phyloP scores from a whole-genome alignment of 176 grass and related monocot genomes.

The Lolium perenne region DNA sequence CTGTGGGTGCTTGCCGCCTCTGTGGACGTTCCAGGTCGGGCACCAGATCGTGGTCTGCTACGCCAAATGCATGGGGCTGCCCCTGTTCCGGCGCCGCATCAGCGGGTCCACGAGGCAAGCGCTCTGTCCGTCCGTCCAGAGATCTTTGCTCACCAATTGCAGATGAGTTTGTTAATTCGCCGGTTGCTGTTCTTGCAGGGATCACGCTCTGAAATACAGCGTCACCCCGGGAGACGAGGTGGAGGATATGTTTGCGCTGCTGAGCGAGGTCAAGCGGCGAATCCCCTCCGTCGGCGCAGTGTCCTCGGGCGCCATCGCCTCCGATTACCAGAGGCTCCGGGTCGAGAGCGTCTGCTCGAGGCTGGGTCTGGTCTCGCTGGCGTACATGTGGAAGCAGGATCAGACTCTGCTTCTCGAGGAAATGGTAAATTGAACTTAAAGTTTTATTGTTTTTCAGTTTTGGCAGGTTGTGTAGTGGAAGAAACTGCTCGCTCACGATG shows the following conservation, averaged over 20 bases:
- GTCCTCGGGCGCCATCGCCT: conserved; percentile 88
- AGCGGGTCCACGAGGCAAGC: conserved; percentile 72
- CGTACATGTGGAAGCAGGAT: conserved; percentile 95
- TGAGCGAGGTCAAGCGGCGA: conserved; percentile 73
- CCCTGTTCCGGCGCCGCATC: conserved; percentile 84
- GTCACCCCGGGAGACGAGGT: conserved; percentile 80
- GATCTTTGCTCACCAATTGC: not conserved
- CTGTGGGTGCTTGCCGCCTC: not conserved
- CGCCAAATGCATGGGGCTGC: conserved; percentile 87
- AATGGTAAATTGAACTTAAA: conserved; percentile 63
- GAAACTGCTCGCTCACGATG: not conserved
- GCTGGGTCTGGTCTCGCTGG: conserved; percentile 79
- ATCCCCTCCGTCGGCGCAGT: conserved; percentile 76
- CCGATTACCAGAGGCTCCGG: conserved; percentile 91
- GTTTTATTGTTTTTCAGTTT: not conserved
- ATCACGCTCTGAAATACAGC: conserved; percentile 71
- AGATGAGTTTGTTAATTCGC: not conserved
- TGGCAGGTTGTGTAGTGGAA: not conserved
- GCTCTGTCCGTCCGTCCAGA: not conserved
- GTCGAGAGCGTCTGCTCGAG: conserved; percentile 91
- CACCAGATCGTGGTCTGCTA: conserved; percentile 94
- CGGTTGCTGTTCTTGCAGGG: conserved; percentile 41
- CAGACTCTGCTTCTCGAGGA: conserved; percentile 87
- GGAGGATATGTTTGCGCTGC: conserved; percentile 82
- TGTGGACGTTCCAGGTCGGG: conserved; percentile 54